Evolutionary conservation across 805 yeast species (phyloP).

Genomic region (Lachancea kluyveri): DNA sequence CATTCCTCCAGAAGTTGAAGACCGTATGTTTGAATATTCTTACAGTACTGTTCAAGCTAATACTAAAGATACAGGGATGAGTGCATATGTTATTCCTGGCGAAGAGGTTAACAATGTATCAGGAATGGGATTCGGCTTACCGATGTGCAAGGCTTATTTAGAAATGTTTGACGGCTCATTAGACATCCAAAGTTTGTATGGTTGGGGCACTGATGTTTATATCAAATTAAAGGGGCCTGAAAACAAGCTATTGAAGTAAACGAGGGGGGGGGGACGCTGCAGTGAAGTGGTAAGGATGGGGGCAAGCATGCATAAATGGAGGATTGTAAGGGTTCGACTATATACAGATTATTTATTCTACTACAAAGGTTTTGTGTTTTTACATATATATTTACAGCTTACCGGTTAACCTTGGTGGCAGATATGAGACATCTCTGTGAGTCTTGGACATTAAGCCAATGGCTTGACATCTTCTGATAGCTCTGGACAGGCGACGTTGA

Average conservation of each 20-base stretch:
- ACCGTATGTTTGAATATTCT: constrained; percentile 76
- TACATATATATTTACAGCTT: constrained; percentile 8
- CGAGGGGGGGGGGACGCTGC: no score
- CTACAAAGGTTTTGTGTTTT: no score
- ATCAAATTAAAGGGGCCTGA: constrained; percentile 39
- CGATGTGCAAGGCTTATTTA: constrained; percentile 70
- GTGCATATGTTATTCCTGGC: constrained; percentile 62
- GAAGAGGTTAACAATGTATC: constrained; percentile 66
- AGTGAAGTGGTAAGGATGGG: no score
- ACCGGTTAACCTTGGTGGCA: constrained; percentile 30
- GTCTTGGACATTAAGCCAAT: constrained; percentile 73
- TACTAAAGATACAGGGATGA: constrained; percentile 45
- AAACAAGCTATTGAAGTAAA: constrained; percentile 8
- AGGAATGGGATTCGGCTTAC: constrained; percentile 95
- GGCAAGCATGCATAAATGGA: no score
- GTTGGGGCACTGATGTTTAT: constrained; percentile 77
- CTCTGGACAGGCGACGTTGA: constrained; percentile 67
- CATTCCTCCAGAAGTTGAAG: constrained; percentile 58
- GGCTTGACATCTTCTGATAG: constrained; percentile 73
- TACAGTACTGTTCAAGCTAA: constrained; percentile 67
- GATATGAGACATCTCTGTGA: constrained; percentile 51
- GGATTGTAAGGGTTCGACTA: no score
- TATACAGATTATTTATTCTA: no score
- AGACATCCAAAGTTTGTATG: constrained; percentile 62
- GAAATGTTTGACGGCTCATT: constrained; percentile 68